A percentile compares a stretch with the other conserved stretches of the same genome.
These are phyloP conservation scores for Pholiota adiposa DNA, from an alignment of 1,284 basidiomycete species.

Conservation along the genomic window DNA sequence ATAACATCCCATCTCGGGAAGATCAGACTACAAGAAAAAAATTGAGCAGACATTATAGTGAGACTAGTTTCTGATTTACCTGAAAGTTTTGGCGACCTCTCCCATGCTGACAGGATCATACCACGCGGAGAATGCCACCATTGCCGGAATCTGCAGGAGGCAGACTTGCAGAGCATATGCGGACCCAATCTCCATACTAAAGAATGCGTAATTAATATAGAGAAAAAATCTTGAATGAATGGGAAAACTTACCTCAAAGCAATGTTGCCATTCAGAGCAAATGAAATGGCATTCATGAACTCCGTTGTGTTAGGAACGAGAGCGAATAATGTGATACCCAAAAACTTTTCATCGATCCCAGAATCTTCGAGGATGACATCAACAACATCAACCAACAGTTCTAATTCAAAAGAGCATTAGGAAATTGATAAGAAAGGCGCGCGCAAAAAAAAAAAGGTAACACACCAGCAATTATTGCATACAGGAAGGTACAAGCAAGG, in stretches of 20 bases:
- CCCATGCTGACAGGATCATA: slow-evolving; percentile 86
- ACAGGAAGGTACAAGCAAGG: slow-evolving; percentile 88
- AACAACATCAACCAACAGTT: slow-evolving; percentile 94
- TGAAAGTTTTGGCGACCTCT: slow-evolving; percentile 85
- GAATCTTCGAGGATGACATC: slow-evolving; percentile 94
- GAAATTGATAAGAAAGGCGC: slow-evolving; percentile 12
- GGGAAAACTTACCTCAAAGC: slow-evolving; percentile 76
- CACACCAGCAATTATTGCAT: slow-evolving; percentile 94
- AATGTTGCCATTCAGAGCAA: slow-evolving; percentile 97
- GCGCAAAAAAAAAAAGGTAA: slow-evolving; percentile 17
- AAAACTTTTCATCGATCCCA: slow-evolving; percentile 96
- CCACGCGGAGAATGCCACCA: slow-evolving; percentile 98
- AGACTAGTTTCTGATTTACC: slow-evolving; percentile 53
- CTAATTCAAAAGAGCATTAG: slow-evolving; percentile 40
- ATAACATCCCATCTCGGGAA: slow-evolving; percentile 99
- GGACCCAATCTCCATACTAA: slow-evolving; percentile 99
- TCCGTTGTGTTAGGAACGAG: slow-evolving; percentile 99
- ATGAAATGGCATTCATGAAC: slow-evolving; percentile 99
- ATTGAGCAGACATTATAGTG: slow-evolving; percentile 7
- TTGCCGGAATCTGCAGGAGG: slow-evolving; percentile 95
- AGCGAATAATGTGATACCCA: slow-evolving; percentile 96
- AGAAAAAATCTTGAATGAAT: slow-evolving; percentile 4
- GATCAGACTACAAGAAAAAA: slow-evolving; percentile 69
- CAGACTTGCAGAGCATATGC: slow-evolving; percentile 99
- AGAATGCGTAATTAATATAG: slow-evolving; percentile 7